Base-by-base conservation (phyloP, 768 basidiomycete genomes). In the Boletus fagicola region DNA sequence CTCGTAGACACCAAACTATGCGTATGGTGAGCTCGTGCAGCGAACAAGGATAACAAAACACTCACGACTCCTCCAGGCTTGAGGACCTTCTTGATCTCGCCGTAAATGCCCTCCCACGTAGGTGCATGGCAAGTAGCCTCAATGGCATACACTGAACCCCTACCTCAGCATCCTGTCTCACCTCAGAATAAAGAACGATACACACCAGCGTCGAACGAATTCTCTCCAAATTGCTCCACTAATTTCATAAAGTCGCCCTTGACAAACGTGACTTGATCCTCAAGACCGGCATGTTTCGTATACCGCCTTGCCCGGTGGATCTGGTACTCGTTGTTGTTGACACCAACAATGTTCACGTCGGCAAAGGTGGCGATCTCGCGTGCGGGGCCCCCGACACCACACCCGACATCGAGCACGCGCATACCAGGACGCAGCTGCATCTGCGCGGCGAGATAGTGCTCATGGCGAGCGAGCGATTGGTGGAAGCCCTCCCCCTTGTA, bases 231-330 rank as follows among this genome's bases (percentile, higher is more conserved):
- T 68, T 88, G 85, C 70, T 97, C 92, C 2, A 75, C 74, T 44
- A 99, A 79, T 72, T 93, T 92, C 94, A 97, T 98, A 68, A 99
- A 99, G 73, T 99, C 96, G 24, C 94, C 96, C 75, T 90, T 90
- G 54, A 86, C 87, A 69, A 90, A 98, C 40, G 81, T 79, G 40
- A 98, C 82, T 73, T 90, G 87, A 56, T 85, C 77, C 60, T 86
- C 80, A 44, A 98, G 78, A 1, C 88, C 91, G 24, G 85, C 88
- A 56, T 79, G 78, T 67, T 81, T 77, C 53, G 96, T 92, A 74
- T 97, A 94, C 71, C 80, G 83, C 56, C 82, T 80, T 16, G 95
- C 97, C n/a, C 92, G 84, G 52, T 83, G 81, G 42, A 98, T 77
- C 76, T 98, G 97, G 81, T 92, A 97, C 61, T 89, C 90, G 74